phyloP scores from a whole-genome alignment of 345 rosid genomes.

The Limnanthes douglasii region DNA sequence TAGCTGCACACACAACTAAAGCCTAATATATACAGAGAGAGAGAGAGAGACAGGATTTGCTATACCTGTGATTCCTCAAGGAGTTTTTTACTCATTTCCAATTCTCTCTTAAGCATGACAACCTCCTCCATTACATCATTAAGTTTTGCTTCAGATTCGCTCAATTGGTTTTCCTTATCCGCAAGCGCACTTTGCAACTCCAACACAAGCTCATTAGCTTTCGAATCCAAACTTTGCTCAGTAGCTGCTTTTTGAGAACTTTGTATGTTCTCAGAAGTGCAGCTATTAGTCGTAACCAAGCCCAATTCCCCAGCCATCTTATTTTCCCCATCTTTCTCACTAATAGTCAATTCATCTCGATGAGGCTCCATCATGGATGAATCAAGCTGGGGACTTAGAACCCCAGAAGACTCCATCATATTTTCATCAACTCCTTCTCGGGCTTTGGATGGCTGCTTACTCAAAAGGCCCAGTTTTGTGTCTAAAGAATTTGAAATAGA shows the following conservation, averaged over 20 bases:
- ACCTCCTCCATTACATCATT: constrained; percentile 63
- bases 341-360: constrained; percentile 33
- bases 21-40: background rate
- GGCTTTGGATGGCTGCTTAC: constrained; percentile 53
- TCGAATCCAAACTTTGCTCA: constrained; percentile 23
- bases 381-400: constrained; percentile 55
- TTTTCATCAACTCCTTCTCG: constrained; percentile 91
- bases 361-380: constrained; percentile 79
- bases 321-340: constrained; percentile 51
- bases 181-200: constrained; percentile 43
- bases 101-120: constrained; percentile 43
- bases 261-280: constrained; percentile 77
- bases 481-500: constrained; percentile 58
- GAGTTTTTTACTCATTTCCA: constrained; percentile 65
- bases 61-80: constrained; percentile 94
- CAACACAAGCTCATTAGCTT: constrained; percentile 23
- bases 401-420: constrained; percentile 83
- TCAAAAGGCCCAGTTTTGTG: constrained; percentile 31
- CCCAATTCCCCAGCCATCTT: constrained; percentile 38
- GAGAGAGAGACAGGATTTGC: constrained; percentile 1
- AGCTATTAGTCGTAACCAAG: constrained; percentile 66
- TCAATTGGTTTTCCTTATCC: constrained; percentile 43
- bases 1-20: background rate
- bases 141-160: constrained; percentile 54
- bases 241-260: constrained; percentile 28